Base-by-base conservation (phyloP, 2,329 filamentous ascomycete genomes). In the Xylariaceae sp. region DNA sequence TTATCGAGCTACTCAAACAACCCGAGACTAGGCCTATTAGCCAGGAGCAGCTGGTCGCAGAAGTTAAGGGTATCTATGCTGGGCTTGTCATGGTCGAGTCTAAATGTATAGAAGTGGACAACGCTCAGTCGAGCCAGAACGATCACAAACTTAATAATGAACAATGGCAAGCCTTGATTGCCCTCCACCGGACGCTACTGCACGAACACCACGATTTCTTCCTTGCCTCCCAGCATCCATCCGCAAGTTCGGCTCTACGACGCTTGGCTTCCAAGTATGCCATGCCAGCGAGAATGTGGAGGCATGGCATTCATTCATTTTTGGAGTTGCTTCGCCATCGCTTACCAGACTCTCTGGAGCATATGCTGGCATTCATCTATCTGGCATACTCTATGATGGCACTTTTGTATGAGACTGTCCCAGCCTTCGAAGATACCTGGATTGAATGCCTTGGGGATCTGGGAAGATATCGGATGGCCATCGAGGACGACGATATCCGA, bases 281-380 rank as follows among this genome's bases (percentile, higher is more conserved):
- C 0, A 96, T 97, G 88, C 90, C 91, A 0, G 89, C 87, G 0
- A 72, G 91, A 0, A 93, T 97, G 87, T 97, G 93, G 93, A 76
- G 88, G 0, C 87, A 95, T 53, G 91, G 87, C 0, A 96, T 97
- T 3, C 89, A 94, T 57, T 83, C 81, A 0, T 93, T 93, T 43
- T 71, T 95, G 0, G 88, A 95, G 50, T 61, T 94, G 0, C 63
- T 95, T 0, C 73, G 88, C 0, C 81, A 87, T 49, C 77, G 83
- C 2, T 67, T 95, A 0, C 91, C 90, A 0, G 74, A 73, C 0
- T 89, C 86, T 2, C 66, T 89, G 1, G 90, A 96, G 37, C 86
- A 94, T 41, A 96, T 97, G 89, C 68, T 95, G 0, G 81, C 83
- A 0, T 97, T 95, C 41, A 89, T 97, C 1, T 94, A 94, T 48